Base-by-base conservation (phyloP, 2,329 filamentous ascomycete genomes). In the Parastagonospora nodorum region DNA sequence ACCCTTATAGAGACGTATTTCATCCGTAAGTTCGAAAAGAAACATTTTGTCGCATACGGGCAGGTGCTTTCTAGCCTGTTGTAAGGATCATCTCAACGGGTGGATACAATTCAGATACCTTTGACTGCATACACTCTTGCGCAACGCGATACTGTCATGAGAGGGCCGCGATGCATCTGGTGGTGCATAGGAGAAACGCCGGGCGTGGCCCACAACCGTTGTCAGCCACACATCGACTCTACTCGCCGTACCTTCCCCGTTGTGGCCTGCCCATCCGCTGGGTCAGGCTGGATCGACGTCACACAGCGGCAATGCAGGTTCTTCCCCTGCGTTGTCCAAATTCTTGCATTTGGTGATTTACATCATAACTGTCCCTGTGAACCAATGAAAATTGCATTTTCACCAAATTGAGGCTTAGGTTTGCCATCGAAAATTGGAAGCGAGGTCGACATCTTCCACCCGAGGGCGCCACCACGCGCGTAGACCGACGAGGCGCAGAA, bases 1-100 rank as follows among this genome's bases (percentile, higher is more conserved):
- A 42, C 12, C 30, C 33, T 41, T 62, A 63, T 56, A 61, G 52
- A 36, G 42, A 40, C 42, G 14, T 50, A 48, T 19, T 31, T 42
- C 30, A 36, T 39, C 35, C 12, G 24, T 2, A 14, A 11, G 33
- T 35, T 44, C 42, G 42, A 44, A 8, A 9, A 43, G 41, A 33
- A 33, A 24, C 30, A 24, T 24, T 24, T 3, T 24, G 19, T 24
- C 19, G 19, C 19, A 24, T 24, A 24, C 5, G 19, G 3, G 5
- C 3, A 24, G 19, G 19, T 24, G 5, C 19, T 24, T 24, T 5
- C 5, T 24, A 24, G 5, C 5, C 3, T 24, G 19, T 24, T 24
- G 19, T 24, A 24, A 24, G 19, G 19, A 24, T 24, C 19, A 24
- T 24, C 19, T 24, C 3, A 24, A 3, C 5, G 19, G 3, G 3